Evolutionary conservation across 2,329 filamentous ascomycete genomes (phyloP).

Genomic region (Colletotrichum sp.): DNA sequence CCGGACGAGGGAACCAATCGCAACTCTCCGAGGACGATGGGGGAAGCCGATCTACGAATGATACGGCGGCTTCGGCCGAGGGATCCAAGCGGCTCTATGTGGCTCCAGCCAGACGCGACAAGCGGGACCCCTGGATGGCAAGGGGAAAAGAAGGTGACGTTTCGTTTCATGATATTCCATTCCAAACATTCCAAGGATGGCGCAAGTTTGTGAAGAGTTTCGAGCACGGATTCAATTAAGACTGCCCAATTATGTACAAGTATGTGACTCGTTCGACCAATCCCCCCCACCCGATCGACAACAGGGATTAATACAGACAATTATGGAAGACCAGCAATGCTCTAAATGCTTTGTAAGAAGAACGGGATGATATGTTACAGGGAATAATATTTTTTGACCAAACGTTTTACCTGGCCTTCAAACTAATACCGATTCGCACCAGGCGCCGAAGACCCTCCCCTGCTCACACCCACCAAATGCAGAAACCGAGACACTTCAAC

Average conservation of each 20-base stretch:
- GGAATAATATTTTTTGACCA: not conserved
- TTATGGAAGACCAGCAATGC: not conserved
- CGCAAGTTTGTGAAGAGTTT: not conserved
- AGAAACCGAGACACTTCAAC: not conserved
- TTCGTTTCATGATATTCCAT: conserved; percentile 13
- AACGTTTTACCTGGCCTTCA: conserved; percentile 7
- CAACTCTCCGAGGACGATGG: not conserved
- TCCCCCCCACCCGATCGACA: not conserved
- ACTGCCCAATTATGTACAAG: not conserved
- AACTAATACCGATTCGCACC: not conserved
- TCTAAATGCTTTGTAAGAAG: not conserved
- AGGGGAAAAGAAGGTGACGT: not conserved
- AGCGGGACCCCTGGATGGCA: not conserved
- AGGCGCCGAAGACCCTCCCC: not conserved
- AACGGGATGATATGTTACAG: conserved; percentile 6
- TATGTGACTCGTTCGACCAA: not conserved
- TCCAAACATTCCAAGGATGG: not conserved
- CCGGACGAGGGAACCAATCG: conserved; percentile 15
- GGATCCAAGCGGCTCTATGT: conserved; percentile 2
- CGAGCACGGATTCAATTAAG: not conserved
- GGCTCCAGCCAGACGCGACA: not conserved
- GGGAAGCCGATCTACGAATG: not conserved
- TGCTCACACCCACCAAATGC: not conserved
- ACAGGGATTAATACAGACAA: not conserved
- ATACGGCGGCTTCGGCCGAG: not conserved